These are phyloP conservation scores for Aspergillus felis DNA, from an alignment of 2,329 filamentous ascomycete genomes.

Conservation along the genomic window DNA sequence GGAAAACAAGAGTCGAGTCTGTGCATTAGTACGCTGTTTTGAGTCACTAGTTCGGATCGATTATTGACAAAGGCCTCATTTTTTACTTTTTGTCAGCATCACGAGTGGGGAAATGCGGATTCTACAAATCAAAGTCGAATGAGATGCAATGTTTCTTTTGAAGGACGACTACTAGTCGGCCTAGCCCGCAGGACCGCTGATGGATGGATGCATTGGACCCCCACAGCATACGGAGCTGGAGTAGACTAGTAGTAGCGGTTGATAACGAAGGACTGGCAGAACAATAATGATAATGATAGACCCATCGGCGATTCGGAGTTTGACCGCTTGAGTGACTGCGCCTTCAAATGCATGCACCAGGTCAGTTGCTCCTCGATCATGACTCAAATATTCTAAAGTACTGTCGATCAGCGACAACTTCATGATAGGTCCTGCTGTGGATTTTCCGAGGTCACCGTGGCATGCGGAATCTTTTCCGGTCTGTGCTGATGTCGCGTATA, in stretches of 20 bases:
- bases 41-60: background rate
- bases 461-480: constrained; percentile 1
- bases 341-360: background rate
- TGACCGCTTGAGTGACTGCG: background rate
- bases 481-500: background rate
- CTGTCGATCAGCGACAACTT: background rate
- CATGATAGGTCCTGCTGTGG: background rate
- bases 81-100: background rate
- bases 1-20: background rate
- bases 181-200: background rate
- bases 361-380: background rate
- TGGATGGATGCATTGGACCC: background rate
- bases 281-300: too few relatives aligned
- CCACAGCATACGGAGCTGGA: background rate
- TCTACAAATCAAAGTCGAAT: background rate
- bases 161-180: background rate
- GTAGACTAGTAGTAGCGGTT: too few relatives aligned
- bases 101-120: background rate
- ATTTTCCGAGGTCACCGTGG: background rate
- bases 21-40: background rate
- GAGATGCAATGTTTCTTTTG: background rate
- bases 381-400: background rate
- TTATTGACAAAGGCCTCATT: background rate
- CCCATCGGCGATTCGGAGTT: too few relatives aligned
- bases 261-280: too few relatives aligned